A percentile compares a stretch with the other conserved stretches of the same genome.
Evolutionary conservation across 345 rosid species (phyloP).

Genomic region (Tarenaya hassleriana): DNA sequence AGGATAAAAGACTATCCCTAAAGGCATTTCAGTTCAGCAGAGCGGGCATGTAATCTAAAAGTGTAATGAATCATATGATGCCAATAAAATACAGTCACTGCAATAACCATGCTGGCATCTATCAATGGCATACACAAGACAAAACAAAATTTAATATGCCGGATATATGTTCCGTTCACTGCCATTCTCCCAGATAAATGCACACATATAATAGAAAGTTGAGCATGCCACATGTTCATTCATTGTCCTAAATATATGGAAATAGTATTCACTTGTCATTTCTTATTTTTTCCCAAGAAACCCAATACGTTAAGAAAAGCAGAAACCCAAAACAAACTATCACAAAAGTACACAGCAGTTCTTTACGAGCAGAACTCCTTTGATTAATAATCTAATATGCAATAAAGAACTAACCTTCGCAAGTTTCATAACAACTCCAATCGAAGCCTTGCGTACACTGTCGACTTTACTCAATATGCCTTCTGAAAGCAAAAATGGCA

Average conservation of each 20-base stretch:
- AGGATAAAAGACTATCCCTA: not conserved
- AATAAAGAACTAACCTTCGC: constrained; percentile 58
- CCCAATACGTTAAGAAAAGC: not conserved
- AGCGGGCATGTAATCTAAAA: not conserved
- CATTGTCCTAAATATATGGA: not conserved
- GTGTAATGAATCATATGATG: not conserved
- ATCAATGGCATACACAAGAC: no score
- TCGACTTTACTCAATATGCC: constrained; percentile 89
- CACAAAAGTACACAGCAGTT: constrained; percentile 10
- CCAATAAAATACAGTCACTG: no score
- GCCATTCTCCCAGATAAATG: no score
- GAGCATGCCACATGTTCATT: no score
- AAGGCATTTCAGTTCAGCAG: constrained; percentile 14
- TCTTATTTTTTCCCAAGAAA: constrained; percentile 2
- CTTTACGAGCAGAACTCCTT: constrained; percentile 13
- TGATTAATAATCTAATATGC: constrained; percentile 13
- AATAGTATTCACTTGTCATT: not conserved
- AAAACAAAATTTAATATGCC: no score
- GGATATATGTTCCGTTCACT: no score
- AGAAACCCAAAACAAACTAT: constrained; percentile 1
- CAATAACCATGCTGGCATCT: no score
- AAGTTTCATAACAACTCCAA: constrained; percentile 93
- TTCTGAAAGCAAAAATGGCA: constrained; percentile 81
- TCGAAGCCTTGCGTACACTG: constrained; percentile 83
- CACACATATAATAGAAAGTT: no score